Evolutionary conservation across 768 basidiomycete genomes (phyloP), one percentile per base, ranked within the genome.

Genomic region (Leccinum incarnatum): DNA sequence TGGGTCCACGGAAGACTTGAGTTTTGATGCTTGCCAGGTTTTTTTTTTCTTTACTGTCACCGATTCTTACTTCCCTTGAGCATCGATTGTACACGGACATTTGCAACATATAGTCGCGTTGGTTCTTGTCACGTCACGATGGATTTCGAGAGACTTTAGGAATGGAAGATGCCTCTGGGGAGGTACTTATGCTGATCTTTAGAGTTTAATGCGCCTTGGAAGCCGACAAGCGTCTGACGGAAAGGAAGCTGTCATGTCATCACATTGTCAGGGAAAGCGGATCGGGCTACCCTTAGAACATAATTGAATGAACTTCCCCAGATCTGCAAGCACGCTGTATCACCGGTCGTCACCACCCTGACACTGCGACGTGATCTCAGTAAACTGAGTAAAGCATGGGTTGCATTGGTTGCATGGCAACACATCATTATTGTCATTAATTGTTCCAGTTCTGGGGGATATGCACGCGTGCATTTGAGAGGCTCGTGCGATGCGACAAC

Each of bases 1-100:
- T 81, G 56, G 75, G 77, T 54, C 67, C 72, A n/a, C 72, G 69
- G 49, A 66, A 64, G 60, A 25, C 60, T 45, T 66, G 60, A 51
- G 12, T 29, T 9, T n/a, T 42, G 40, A 11, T 42, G 40, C n/a
- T 19, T 42, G 40, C 10, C n/a, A 42, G n/a, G 2, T 45, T 45
- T 11, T 4, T 19, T 32, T 42, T 42, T 45, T 45, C 19, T 45
- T 10, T 19, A 5, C n/a, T 45, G 2, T 19, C 8, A 45, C 42
- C 5, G 10, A 23, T 21, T 46, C 34, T 36, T 36, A 36, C 14
- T 36, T 14, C 36, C 36, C 6, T 37, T 37, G 21, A 23, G 46
- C 17, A 47, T 47, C 19, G 45, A 46, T 47, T 45, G 19, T 45
- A 19, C 10, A 45, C 42, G 40, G 40, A 45, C 42, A 45, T 45